Evolutionary conservation across 2,329 filamentous ascomycete species (phyloP), one percentile per base, ranked within the genome.

Genomic region (Elsinoe necatrix): DNA sequence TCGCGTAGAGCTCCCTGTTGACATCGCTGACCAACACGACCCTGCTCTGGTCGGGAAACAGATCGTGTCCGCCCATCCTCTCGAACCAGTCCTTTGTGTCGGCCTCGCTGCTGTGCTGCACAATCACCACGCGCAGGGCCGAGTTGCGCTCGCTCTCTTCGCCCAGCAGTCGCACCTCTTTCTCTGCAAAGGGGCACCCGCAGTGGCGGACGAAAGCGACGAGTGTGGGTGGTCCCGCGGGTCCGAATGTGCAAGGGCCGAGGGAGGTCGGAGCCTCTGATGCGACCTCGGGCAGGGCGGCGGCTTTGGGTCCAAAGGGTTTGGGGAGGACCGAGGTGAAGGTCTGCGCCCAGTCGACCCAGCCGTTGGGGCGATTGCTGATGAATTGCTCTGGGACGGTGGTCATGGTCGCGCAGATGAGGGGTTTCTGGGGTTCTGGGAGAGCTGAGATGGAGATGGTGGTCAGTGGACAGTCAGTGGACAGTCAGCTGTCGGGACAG

Each of bases 171-270:
- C 75, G 74, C 69, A 85, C 67, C 7, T 68, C 68, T 51, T 69
- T 68, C 57, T 70, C 68, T 2, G 68, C 77, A 86, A 85, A 87
- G 9, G 85, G 85, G 71, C 85, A 87, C 31, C 85, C 86, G 66
- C 85, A 89, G 67, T 89, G 85, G 31, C 86, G 76, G 4, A 89
- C 75, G 64, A 89, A 89, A 14, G 81, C 77, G 18, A 89, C 70
- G 1, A 89, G 66, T 0, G 78, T 80, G 0, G 82, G 81, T 63
- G 79, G 81, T 21, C 48, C 31, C 16, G 51, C 31, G 14, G 25
- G 39, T 9, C 51, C 39, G 14, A 59, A 43, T 16, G 57, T 42
- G 11, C 55, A 14, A 20, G 34, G 27, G 8, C 48, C 57, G 1
- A 59, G 29, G 7, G 55, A 29, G 20, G 55, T 27, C 16, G 59